Percentiles rank a stretch among this genome's conserved stretches.
Conservation (phyloP, 306 rosid genomes). For the Cicer arietinum region DNA sequence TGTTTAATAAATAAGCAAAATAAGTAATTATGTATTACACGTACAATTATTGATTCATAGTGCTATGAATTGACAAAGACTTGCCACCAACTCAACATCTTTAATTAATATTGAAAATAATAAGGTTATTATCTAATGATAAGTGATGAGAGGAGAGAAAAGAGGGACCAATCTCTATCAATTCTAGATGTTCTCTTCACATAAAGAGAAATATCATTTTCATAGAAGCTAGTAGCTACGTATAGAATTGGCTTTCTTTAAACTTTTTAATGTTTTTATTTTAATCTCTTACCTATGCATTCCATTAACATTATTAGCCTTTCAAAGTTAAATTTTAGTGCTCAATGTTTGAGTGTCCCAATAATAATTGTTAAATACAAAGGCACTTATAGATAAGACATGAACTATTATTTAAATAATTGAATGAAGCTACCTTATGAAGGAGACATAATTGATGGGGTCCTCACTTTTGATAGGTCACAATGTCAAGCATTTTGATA, state of each 20-base stretch:
- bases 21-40: not conserved
- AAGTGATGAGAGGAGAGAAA: slow-evolving; percentile 27
- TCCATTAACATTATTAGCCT: slow-evolving; percentile 25
- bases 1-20: not conserved
- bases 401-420: not conserved
- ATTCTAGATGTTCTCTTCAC: slow-evolving; percentile 20
- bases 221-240: slow-evolving; percentile 39
- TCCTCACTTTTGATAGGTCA: slow-evolving; percentile 9
- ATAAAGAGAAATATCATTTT: slow-evolving; percentile 35
- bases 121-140: slow-evolving; percentile 39
- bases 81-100: slow-evolving; percentile 43
- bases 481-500: not conserved
- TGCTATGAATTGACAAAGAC: slow-evolving; percentile 54
- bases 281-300: not conserved
- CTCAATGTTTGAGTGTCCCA: slow-evolving; percentile 8
- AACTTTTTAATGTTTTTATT: slow-evolving; percentile 21
- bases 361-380: slow-evolving; percentile 8
- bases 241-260: slow-evolving; percentile 41
- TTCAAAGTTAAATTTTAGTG: slow-evolving; percentile 19
- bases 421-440: not conserved
- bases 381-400: slow-evolving; percentile 14
- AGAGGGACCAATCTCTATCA: slow-evolving; percentile 45
- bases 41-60: slow-evolving; percentile 43
- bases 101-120: slow-evolving; percentile 38
- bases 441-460: not conserved